A percentile compares a stretch with the other conserved stretches of the same genome.
Evolutionary conservation across 2,329 filamentous ascomycete species (phyloP).

Genomic region (Pseudogymnoascus sp.): DNA sequence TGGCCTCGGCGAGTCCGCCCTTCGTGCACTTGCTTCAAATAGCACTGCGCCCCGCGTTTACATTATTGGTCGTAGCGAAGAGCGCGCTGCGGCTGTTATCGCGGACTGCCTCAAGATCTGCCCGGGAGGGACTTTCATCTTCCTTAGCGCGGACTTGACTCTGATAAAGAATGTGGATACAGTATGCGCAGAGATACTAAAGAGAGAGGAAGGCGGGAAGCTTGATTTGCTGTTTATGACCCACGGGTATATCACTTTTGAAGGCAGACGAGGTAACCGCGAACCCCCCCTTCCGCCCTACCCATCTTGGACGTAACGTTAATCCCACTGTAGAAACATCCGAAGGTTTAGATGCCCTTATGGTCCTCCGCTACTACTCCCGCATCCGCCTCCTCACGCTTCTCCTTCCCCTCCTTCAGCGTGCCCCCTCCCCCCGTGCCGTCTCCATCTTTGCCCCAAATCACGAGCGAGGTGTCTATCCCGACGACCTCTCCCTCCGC

Average conservation of each 20-base stretch:
- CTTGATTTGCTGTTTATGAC: conserved; percentile 31
- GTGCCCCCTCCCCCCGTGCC: conserved; percentile 19
- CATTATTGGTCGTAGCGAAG: conserved; percentile 26
- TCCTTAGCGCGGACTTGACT: conserved; percentile 26
- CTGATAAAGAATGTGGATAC: conserved; percentile 30
- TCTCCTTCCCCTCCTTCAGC: conserved; percentile 25
- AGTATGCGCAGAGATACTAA: conserved; percentile 24
- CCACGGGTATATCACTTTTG: conserved; percentile 24
- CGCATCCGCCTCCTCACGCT: conserved; percentile 26
- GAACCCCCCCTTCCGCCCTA: background rate
- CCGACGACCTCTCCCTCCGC: conserved; percentile 27
- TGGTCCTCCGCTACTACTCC: conserved; percentile 29
- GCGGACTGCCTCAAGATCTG: conserved; percentile 24
- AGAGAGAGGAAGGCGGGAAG: conserved; percentile 24
- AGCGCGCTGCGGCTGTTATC: conserved; percentile 26
- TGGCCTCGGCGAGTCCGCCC: conserved; percentile 13
- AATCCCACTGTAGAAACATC: conserved; percentile 23
- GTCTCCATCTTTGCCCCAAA: conserved; percentile 31
- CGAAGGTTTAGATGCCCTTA: conserved; percentile 27
- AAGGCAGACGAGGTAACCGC: conserved; percentile 18
- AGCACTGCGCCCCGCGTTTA: conserved; percentile 25
- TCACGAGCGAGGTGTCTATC: conserved; percentile 25
- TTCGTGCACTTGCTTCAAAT: background rate
- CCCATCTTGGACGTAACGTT: background rate
- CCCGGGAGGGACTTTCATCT: conserved; percentile 28